Percentiles rank a stretch among this genome's conserved stretches.
phyloP scores from a whole-genome alignment of 352 stramenopile genomes.

The Globisporangium okanoganense region DNA sequence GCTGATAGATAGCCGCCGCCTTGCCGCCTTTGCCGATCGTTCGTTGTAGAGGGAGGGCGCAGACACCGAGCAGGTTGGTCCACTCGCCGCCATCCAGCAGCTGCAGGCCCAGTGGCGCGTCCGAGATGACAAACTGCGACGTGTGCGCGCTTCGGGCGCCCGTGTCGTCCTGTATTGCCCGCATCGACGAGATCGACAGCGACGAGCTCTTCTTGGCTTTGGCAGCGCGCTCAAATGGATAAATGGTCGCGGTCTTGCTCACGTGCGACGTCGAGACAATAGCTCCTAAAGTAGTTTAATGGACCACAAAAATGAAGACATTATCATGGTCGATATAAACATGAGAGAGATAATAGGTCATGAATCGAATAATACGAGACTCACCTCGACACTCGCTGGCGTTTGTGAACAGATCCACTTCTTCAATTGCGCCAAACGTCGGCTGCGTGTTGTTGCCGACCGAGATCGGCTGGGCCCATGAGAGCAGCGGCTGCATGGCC shows the following conservation, averaged over 20 bases:
- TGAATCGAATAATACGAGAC: background rate
- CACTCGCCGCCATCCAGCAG: slow-evolving; percentile 58
- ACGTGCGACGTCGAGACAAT: slow-evolving; percentile 36
- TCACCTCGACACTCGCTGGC: slow-evolving; percentile 29
- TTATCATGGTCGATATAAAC: background rate
- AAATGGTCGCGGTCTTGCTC: slow-evolving; percentile 40
- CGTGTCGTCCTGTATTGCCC: slow-evolving; percentile 33
- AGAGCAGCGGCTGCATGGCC: slow-evolving; percentile 48
- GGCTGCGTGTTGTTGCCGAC: slow-evolving; percentile 12
- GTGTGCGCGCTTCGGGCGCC: slow-evolving; percentile 13
- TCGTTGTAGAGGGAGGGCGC: slow-evolving; percentile 22
- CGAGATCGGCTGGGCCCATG: slow-evolving; percentile 39
- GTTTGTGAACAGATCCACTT: slow-evolving; percentile 33
- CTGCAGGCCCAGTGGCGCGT: slow-evolving; percentile 56
- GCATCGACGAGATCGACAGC: slow-evolving; percentile 37
- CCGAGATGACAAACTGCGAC: slow-evolving; percentile 52
- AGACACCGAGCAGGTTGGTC: slow-evolving; percentile 49
- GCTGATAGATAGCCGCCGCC: slow-evolving; percentile 44
- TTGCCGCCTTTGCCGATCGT: background rate
- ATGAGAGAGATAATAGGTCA: background rate
- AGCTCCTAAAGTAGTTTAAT: slow-evolving; percentile 19
- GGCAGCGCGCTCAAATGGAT: slow-evolving; percentile 36
- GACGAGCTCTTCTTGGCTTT: slow-evolving; percentile 20
- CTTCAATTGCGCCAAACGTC: slow-evolving; percentile 40
- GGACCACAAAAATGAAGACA: background rate